Base-by-base conservation (phyloP, 345 rosid genomes). In the Citrus medica region DNA sequence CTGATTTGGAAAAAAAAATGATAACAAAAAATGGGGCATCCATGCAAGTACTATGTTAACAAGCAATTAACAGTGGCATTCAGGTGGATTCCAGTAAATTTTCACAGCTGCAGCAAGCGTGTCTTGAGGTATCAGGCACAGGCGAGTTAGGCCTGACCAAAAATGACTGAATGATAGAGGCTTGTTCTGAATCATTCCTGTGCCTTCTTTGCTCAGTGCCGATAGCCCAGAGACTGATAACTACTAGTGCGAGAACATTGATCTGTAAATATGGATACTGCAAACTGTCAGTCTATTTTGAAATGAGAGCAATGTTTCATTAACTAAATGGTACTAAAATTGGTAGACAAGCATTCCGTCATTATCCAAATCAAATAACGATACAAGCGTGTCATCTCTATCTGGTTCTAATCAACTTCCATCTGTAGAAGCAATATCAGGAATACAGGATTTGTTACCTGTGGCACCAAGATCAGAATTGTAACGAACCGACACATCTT, bases 121-220 rank as follows among this genome's bases (percentile, higher is more conserved):
- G 80, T n/a, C 9, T 35, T n/a, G 85, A 64, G 63, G 3, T 21
- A 28, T 62, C 33, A 75, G 72, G 76, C 61, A 40, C 19, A 40
- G 85, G 83, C 0, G 69, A 14, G 58, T n/a, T 79, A 2, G 90
- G 82, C 10, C 78, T 75, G n/a, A 88, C 88, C 80, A 89, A 55
- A 76, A 89, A 89, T 14, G 93, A 89, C 51, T 74, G 87, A 27
- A 69, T 83, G 30, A 90, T 82, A 25, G 61, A 71, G 0, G 78
- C 62, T 24, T 28, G 13, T 8, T 66, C 73, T 3, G 69, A 14
- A 46, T 74, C 22, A 22, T 32, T 66, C 70, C 67, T 61, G 0
- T 72, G 71, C 21, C 48, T 56, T 21, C 70, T 79, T 2, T 87
- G 82, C 69, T 78, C 83, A 0, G 73, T 51, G 3, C 90, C 89